Base-by-base conservation (phyloP, 2,329 filamentous ascomycete genomes). In the Epichloe uncinata region DNA sequence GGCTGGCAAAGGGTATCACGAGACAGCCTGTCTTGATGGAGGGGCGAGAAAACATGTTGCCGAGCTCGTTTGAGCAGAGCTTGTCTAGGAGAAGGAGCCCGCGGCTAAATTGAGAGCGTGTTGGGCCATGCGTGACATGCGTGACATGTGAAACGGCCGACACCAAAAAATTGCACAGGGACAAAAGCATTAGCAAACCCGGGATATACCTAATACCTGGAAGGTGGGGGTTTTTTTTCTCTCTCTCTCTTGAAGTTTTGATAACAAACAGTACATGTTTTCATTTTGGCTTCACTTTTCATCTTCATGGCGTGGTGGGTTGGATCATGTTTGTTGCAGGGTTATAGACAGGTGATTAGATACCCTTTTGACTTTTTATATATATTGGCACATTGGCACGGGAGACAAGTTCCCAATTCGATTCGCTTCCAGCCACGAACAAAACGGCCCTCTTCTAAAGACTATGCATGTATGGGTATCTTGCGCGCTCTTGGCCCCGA, bases 41-140 rank as follows among this genome's bases (percentile, higher is more conserved):
- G 45, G 76, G 74, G 6, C 63, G 72, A 42, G 76, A 79, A 62
- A 79, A 79, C 52, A 53, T 75, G 50, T 70, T 73, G 37, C 67
- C 68, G 7, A 54, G 63, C 46, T 64, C 67, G n/a, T 69, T 75
- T 54, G 66, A 69, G 18, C 66, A 73, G 60, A 72, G 73, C 47
- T 53, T 68, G 30, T 65, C 69, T 50, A 71, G 71, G 62, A 72
- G 77, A 60, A 79, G 79, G 67, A 79, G 77, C 54, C 74, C 77
- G 3, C 63, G 77, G 50, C 59, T 78, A 50, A 69, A 68, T 47
- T 70, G 45, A 51, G 12, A 15, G 5, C 5, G 35, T 37, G 12
- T 12, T 3, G 35, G 12, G 35, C 5, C 35, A 12, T 6, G 34
- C 34, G 34, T 12, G 22, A 26, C 22, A 26, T 26, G 35, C 35